These are phyloP conservation scores for Sporothrix variecibatus DNA, from an alignment of 2,329 filamentous ascomycete species.

Conservation along the genomic window DNA sequence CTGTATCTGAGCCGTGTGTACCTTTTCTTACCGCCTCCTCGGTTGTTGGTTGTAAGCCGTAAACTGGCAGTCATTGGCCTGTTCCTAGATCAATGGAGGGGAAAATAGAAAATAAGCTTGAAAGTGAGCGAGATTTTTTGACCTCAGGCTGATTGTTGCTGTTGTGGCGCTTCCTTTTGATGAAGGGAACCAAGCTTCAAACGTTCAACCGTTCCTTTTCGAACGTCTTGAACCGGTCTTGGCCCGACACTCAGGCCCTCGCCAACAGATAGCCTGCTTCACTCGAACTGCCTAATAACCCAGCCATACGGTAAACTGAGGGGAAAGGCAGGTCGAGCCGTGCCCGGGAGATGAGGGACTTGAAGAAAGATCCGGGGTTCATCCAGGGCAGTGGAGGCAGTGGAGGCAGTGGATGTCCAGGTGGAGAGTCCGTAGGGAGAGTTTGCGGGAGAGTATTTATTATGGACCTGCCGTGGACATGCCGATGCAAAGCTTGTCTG, in stretches of 20 bases:
- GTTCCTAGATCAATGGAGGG: background rate
- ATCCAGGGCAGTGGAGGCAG: background rate
- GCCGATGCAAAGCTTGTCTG: background rate
- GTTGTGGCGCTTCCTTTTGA: background rate
- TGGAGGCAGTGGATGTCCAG: background rate
- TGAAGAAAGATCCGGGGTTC: background rate
- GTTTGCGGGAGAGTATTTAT: constrained; percentile 7
- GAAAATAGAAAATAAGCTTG: background rate
- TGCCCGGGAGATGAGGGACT: background rate
- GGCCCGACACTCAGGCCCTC: background rate
- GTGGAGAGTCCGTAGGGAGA: background rate
- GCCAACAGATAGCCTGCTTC: background rate
- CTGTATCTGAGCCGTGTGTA: background rate
- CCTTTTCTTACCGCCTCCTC: background rate
- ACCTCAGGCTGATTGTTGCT: constrained; percentile 7
- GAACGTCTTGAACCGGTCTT: background rate
- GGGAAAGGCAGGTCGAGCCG: constrained; percentile 7
- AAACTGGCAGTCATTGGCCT: background rate
- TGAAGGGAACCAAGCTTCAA: no score
- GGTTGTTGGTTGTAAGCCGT: no score
- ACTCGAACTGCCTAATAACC: background rate
- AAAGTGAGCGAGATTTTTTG: background rate
- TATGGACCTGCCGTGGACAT: background rate
- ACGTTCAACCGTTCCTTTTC: background rate
- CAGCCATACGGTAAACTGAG: background rate